These are phyloP conservation scores for Sugiyamaella japonica DNA, from an alignment of 1,139 yeast species.

Conservation along the genomic window DNA sequence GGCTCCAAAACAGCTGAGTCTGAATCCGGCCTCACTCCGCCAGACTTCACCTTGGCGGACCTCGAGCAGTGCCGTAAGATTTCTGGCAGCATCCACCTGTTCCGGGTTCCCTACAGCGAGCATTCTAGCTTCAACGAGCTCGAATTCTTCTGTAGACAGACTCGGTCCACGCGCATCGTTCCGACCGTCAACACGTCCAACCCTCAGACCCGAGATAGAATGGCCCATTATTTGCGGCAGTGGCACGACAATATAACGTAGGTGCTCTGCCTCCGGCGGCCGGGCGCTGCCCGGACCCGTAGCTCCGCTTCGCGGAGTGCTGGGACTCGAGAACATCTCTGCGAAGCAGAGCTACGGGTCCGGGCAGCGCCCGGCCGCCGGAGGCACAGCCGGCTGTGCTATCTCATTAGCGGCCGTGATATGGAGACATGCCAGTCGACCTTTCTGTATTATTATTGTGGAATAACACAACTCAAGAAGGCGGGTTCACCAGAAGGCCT, in stretches of 20 bases:
- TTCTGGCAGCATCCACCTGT: conserved; percentile 45
- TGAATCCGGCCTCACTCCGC: conserved; percentile 16
- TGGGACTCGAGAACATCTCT: too few relatives aligned
- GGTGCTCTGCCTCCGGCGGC: too few relatives aligned
- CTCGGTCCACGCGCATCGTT: conserved; percentile 55
- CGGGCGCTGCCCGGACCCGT: too few relatives aligned
- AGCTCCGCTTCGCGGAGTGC: too few relatives aligned
- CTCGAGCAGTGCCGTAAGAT: conserved; percentile 38
- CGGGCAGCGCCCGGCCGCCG: too few relatives aligned
- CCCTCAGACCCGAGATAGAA: conserved; percentile 21
- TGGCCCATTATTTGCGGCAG: conserved; percentile 24
- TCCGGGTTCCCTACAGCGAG: conserved; percentile 83
- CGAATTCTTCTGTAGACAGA: conserved; percentile 56
- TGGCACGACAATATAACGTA: conserved; percentile 20
- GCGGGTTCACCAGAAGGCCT: too few relatives aligned
- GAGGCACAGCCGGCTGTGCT: too few relatives aligned
- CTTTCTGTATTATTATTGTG: too few relatives aligned
- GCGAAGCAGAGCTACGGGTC: too few relatives aligned
- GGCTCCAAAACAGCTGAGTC: not conserved
- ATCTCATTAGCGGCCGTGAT: too few relatives aligned
- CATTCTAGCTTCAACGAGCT: conserved; percentile 88
- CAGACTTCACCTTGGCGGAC: conserved; percentile 28
- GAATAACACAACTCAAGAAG: too few relatives aligned
- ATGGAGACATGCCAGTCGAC: too few relatives aligned
- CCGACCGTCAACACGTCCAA: conserved; percentile 68